Percentiles rank a stretch among this genome's conserved stretches.
Conservation (phyloP, 192 early-diverging fungal species). For the Chytriomyces sp. region DNA sequence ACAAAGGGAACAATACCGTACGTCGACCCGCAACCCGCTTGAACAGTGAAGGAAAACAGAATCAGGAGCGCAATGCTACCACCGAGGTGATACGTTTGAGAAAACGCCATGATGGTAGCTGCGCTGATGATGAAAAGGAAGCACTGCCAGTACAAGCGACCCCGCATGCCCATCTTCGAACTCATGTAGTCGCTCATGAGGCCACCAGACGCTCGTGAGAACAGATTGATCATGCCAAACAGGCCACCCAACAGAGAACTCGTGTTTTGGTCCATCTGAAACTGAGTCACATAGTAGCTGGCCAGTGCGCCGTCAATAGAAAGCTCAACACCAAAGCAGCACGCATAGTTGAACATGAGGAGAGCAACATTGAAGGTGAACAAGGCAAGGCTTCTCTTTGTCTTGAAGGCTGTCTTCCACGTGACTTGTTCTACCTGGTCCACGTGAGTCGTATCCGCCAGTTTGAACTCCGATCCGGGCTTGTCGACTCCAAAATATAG, state of each 20-base stretch:
- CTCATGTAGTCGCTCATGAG: constrained; percentile 54
- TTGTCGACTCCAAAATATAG: constrained; percentile 1
- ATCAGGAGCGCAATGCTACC: constrained; percentile 49
- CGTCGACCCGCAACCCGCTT: constrained; percentile 60
- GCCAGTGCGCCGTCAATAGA: constrained; percentile 60
- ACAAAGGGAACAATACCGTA: constrained; percentile 67
- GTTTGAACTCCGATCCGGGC: too few relatives aligned
- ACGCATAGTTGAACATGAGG: constrained; percentile 60
- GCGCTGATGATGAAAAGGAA: constrained; percentile 51
- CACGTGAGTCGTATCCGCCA: too few relatives aligned
- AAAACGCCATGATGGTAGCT: constrained; percentile 53
- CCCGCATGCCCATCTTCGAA: constrained; percentile 38
- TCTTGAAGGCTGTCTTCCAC: too few relatives aligned
- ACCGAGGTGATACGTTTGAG: constrained; percentile 37
- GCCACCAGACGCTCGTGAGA: constrained; percentile 65
- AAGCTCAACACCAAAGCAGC: constrained; percentile 67
- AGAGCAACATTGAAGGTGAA: constrained; percentile 48
- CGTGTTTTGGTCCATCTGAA: constrained; percentile 18
- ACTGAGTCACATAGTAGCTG: constrained; percentile 48
- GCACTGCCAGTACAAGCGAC: constrained; percentile 53
- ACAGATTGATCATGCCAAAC: constrained; percentile 70
- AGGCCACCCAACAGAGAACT: constrained; percentile 39
- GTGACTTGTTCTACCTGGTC: too few relatives aligned
- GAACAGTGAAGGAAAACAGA: constrained; percentile 55
- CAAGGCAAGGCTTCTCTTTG: too few relatives aligned